These are phyloP conservation scores for Silene latifolia DNA, from an alignment of 148 eudicot species.

Conservation along the genomic window DNA sequence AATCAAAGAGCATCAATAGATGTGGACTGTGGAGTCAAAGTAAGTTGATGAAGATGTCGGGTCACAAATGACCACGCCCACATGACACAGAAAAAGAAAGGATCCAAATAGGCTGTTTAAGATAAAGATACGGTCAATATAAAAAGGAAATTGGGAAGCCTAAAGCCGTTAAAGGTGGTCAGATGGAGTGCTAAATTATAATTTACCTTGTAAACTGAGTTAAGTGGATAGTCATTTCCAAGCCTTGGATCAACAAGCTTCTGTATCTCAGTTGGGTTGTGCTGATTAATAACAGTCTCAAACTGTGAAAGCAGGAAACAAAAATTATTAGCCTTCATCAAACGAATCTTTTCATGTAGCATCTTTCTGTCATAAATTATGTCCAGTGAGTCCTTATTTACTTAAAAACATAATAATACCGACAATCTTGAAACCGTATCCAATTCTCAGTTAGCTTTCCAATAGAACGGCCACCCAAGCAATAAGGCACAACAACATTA, in stretches of 20 bases:
- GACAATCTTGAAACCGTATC: neutral
- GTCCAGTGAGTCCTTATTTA: neutral
- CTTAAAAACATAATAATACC: neutral
- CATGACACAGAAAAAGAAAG: too few relatives aligned
- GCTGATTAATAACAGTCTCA: constrained; percentile 52
- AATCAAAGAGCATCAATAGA: too few relatives aligned
- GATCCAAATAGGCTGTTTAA: too few relatives aligned
- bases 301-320: constrained; percentile 41
- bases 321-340: constrained; percentile 13
- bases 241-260: constrained; percentile 73
- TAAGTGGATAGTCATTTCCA: constrained; percentile 58
- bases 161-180: too few relatives aligned
- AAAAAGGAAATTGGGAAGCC: too few relatives aligned
- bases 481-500: neutral
- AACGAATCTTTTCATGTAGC: neutral
- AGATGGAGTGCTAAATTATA: neutral
- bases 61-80: too few relatives aligned
- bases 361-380: neutral
- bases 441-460: neutral
- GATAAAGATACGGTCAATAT: too few relatives aligned
- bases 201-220: constrained; percentile 64
- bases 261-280: constrained; percentile 46
- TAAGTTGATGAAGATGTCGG: too few relatives aligned
- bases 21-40: too few relatives aligned
- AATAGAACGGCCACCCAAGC: neutral